These are phyloP conservation scores for Gaeumannomyces sp. DNA, from an alignment of 2,329 filamentous ascomycete species.

Conservation along the genomic window DNA sequence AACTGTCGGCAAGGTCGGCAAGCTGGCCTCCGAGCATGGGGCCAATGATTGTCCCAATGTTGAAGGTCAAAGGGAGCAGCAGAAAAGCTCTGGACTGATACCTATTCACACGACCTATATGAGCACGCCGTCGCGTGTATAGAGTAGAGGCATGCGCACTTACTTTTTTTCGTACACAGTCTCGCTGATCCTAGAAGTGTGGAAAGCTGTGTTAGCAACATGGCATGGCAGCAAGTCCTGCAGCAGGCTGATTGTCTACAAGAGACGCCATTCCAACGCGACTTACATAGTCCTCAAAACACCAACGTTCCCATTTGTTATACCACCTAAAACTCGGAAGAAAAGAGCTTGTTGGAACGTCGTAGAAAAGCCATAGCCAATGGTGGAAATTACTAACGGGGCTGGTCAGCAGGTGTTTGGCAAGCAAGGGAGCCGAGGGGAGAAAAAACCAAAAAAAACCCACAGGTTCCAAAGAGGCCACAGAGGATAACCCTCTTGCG, in stretches of 20 bases:
- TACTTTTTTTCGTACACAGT: conserved; percentile 38
- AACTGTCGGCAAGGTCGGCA: conserved; percentile 37
- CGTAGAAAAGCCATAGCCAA: conserved; percentile 66
- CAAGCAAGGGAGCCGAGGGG: background rate
- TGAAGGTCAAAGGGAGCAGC: conserved; percentile 62
- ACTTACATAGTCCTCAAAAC: conserved; percentile 64
- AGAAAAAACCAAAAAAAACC: conserved; percentile 18
- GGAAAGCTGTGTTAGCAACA: conserved; percentile 1
- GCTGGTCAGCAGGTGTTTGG: background rate
- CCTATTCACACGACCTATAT: conserved; percentile 17
- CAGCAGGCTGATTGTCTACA: background rate
- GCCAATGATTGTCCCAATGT: conserved; percentile 56
- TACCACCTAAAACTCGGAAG: conserved; percentile 60
- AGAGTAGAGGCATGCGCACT: background rate
- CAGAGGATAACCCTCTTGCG: conserved; percentile 74
- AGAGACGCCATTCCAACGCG: background rate
- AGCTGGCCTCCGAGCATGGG: conserved; percentile 44
- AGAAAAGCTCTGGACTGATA: conserved; percentile 37
- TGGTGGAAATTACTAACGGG: conserved; percentile 42
- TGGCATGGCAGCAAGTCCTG: background rate
- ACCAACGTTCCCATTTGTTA: conserved; percentile 67
- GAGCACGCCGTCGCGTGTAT: background rate
- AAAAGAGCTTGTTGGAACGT: conserved; percentile 55
- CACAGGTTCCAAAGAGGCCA: conserved; percentile 61
- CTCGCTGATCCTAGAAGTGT: conserved; percentile 33